Conservation (phyloP, 257 asterid species). For the Solanum chmielewskii region DNA sequence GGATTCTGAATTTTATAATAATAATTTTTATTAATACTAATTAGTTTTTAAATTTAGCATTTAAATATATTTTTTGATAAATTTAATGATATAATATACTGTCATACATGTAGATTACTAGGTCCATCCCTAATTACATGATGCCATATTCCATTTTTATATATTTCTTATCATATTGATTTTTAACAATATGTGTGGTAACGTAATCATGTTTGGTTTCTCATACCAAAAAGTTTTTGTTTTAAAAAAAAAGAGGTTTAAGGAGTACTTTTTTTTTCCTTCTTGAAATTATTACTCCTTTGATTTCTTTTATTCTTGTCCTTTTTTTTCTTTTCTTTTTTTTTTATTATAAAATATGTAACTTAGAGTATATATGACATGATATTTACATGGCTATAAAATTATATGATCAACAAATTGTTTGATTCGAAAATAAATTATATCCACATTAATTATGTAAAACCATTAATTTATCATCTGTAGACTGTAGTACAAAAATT, state of each 20-base stretch:
- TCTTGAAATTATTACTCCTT: not conserved
- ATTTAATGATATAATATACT: too few relatives aligned
- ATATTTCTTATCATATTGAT: not conserved
- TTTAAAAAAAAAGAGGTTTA: not conserved
- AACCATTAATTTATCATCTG: not conserved
- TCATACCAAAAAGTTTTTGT: not conserved
- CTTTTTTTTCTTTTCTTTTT: not conserved
- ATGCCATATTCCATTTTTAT: conserved; percentile 3
- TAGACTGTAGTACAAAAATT: too few relatives aligned
- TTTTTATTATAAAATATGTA: not conserved
- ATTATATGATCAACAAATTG: not conserved
- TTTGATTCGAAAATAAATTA: not conserved
- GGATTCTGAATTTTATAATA: too few relatives aligned
- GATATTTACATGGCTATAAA: not conserved
- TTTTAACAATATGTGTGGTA: not conserved
- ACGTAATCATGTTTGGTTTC: conserved; percentile 3
- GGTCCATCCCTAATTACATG: not conserved
- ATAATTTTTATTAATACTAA: too few relatives aligned
- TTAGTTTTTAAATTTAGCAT: too few relatives aligned
- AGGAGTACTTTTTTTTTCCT: not conserved
- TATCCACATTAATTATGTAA: not conserved
- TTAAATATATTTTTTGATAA: too few relatives aligned
- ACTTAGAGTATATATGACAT: not conserved
- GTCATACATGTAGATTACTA: not conserved
- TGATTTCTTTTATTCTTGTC: not conserved